Percentiles rank a stretch among this genome's conserved stretches.
Conservation (phyloP, 2,329 filamentous ascomycete genomes). For the Aspergillus novofumigatus region DNA sequence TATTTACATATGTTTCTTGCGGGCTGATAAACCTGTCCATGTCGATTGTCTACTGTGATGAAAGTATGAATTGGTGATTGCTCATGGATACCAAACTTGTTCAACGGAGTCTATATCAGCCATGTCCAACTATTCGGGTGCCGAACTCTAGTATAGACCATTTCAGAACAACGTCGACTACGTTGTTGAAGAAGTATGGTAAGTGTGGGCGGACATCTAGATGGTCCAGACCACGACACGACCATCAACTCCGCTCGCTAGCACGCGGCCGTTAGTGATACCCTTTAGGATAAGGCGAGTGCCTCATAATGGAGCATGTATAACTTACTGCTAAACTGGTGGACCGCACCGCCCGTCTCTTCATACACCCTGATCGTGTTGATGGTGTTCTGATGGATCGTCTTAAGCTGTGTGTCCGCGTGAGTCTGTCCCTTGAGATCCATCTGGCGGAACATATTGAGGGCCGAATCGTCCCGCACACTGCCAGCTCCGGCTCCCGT, state of each 20-base stretch:
- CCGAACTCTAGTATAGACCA: background rate
- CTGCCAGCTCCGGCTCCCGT: conserved; percentile 55
- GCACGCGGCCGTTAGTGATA: conserved; percentile 16
- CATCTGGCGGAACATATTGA: conserved; percentile 99
- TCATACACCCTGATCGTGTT: conserved; percentile 77
- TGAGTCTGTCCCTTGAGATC: conserved; percentile 90
- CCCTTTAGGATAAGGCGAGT: background rate
- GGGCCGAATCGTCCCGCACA: conserved; percentile 77
- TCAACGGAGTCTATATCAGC: background rate
- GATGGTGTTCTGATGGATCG: conserved; percentile 94
- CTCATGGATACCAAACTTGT: background rate
- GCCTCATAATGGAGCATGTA: background rate
- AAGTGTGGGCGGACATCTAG: conserved; percentile 34
- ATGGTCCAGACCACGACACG: conserved; percentile 74
- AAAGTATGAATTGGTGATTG: background rate
- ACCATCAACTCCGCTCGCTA: conserved; percentile 78
- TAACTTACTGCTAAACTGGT: conserved; percentile 78
- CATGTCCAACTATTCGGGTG: background rate
- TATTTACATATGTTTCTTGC: background rate
- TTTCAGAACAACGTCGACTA: background rate
- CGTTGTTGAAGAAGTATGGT: background rate
- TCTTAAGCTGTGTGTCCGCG: conserved; percentile 91
- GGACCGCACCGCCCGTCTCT: conserved; percentile 59
- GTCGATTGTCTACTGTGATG: background rate
- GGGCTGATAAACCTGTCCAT: background rate